Conservation (phyloP, 2,329 filamentous ascomycete species). For the Leptoxyphium fumago region DNA sequence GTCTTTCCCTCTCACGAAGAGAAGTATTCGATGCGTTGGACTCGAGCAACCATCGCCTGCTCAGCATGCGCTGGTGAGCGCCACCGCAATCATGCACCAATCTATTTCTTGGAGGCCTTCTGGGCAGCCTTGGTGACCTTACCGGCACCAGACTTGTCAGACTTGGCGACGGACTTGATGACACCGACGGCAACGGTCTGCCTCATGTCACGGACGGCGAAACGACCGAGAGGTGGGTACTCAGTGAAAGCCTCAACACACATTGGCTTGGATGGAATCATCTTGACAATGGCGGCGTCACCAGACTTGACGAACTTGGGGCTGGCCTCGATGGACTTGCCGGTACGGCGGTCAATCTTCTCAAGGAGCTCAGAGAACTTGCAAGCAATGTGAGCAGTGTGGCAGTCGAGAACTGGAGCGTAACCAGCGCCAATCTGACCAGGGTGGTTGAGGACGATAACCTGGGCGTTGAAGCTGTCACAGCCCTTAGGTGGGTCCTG, state of each 20-base stretch:
- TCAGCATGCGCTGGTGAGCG: conserved; percentile 9
- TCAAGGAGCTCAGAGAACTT: conserved; percentile 98
- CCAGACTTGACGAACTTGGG: conserved; percentile 99
- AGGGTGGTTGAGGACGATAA: conserved; percentile 99
- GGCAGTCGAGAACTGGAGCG: conserved; percentile 97
- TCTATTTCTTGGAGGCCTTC: conserved; percentile 26
- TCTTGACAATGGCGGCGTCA: conserved; percentile 99
- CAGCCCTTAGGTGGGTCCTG: conserved; percentile 85
- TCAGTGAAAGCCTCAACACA: conserved; percentile 99
- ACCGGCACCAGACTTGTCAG: conserved; percentile 31
- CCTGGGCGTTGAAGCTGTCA: conserved; percentile 97
- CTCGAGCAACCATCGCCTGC: conserved; percentile 10
- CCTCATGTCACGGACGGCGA: conserved; percentile 97
- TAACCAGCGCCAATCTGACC: conserved; percentile 98
- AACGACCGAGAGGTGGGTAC: conserved; percentile 98
- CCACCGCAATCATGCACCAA: conserved; percentile 3
- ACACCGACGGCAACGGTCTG: conserved; percentile 84
- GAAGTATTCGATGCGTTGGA: background rate
- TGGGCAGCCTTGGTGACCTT: conserved; percentile 35
- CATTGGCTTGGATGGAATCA: conserved; percentile 99
- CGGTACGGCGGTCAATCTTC: conserved; percentile 99
- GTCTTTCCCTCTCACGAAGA: conserved; percentile 1
- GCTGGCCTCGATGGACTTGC: conserved; percentile 79
- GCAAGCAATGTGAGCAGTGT: conserved; percentile 99
- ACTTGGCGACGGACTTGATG: conserved; percentile 53